A percentile compares a stretch with the other conserved stretches of the same genome.
These are phyloP conservation scores for Bimuria novae-zelandiae DNA, from an alignment of 2,329 filamentous ascomycete genomes.

Conservation along the genomic window DNA sequence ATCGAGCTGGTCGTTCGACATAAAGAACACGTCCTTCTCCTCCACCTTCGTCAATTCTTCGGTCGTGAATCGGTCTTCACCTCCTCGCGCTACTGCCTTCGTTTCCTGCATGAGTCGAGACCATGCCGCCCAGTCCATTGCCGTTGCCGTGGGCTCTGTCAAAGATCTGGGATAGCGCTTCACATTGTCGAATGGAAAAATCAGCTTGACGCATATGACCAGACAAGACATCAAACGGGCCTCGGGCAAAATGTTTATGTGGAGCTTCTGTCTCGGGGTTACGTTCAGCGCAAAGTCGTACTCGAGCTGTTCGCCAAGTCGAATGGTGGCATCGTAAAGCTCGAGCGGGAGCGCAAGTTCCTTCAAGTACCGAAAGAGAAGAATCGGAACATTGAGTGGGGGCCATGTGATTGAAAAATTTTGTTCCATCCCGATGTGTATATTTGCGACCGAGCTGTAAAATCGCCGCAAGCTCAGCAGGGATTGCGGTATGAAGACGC, in stretches of 20 bases:
- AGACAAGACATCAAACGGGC: slow-evolving; percentile 71
- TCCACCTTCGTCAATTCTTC: slow-evolving; percentile 58
- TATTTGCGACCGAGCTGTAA: slow-evolving; percentile 65
- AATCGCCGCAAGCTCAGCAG: slow-evolving; percentile 60
- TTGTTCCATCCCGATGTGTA: slow-evolving; percentile 66
- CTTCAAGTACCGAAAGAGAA: slow-evolving; percentile 72
- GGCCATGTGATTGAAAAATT: slow-evolving; percentile 76
- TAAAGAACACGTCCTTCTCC: slow-evolving; percentile 65
- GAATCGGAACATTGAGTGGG: slow-evolving; percentile 68
- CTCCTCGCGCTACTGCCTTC: slow-evolving; percentile 10
- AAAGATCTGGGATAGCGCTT: slow-evolving; percentile 56
- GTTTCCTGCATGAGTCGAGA: slow-evolving; percentile 23
- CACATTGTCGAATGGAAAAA: slow-evolving; percentile 72
- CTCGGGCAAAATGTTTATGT: slow-evolving; percentile 62
- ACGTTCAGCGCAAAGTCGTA: slow-evolving; percentile 64
- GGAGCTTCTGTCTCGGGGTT: slow-evolving; percentile 19
- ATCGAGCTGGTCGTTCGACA: slow-evolving; percentile 67
- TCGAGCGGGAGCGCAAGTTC: slow-evolving; percentile 77
- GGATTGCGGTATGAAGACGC: slow-evolving; percentile 59
- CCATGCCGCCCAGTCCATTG: slow-evolving; percentile 78
- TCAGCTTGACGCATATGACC: slow-evolving; percentile 76
- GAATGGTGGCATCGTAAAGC: slow-evolving; percentile 63
- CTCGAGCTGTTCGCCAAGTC: slow-evolving; percentile 57
- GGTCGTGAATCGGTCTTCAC: slow-evolving; percentile 35
- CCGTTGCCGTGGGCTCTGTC: slow-evolving; percentile 62